Evolutionary conservation across 345 rosid species (phyloP), one percentile per base, ranked within the genome.

Genomic region (Isatis tinctoria): DNA sequence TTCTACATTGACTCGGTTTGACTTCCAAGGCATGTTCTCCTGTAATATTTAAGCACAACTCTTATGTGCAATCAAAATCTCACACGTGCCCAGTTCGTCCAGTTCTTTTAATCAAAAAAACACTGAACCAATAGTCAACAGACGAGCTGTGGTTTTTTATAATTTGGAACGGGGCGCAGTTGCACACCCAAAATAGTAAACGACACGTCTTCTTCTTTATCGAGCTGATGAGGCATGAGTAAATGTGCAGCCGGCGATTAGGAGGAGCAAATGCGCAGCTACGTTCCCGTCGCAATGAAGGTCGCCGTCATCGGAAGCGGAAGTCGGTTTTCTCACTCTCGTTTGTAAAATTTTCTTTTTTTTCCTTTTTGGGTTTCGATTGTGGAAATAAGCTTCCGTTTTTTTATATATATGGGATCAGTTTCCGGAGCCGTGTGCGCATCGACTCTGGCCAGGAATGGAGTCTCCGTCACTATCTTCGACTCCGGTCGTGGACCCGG

Each of bases 401-500:
- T 12, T 28, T 1, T 26, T 2, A 9, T 41, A 10, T 2, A 22
- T 14, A 26, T 5, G 6, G 47, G 71, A 28, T 61, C 85, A 90
- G 96, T 90, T 59, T 88, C 92, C 20, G 98, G 96, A 45, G 88
- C 93, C 8, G 85, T 88, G 22, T 90, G 96, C 37, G 98, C 96
- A n/a, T 87, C 96, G n/a, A 77, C 88, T 14, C 84, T 88, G 13
- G 91, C 93, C 30, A 83, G 70, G 77, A 87, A 83, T 76, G 96
- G 91, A 17, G 45, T 87, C 65, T 79, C 98, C 9, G 96, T 92
- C 56, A 87, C 91, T 11, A 79, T 92, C 49, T 90, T 92, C 82
- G 95, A 92, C 2, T 83, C 90, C 11, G 95, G 86, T 71, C 82
- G 93, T 72, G 95, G 91, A 35, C 93, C 98, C 11, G 98, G 91